Base-by-base conservation (phyloP, 2,329 filamentous ascomycete genomes). In the Furcasterigmium furcatum region DNA sequence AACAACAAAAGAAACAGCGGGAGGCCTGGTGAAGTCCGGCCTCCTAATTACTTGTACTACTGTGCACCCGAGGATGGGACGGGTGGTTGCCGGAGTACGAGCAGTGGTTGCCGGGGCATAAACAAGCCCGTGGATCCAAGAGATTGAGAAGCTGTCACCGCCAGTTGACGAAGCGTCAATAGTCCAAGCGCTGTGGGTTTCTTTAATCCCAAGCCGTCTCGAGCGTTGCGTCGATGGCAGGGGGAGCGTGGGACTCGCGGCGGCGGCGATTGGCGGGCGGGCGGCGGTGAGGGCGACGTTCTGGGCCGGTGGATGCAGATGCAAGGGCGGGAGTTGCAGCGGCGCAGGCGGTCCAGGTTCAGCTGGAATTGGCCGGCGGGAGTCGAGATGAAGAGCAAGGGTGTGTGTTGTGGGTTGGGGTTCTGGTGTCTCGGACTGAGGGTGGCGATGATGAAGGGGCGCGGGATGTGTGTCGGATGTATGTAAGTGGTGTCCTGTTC, bases 281-380 rank as follows among this genome's bases (percentile, higher is more conserved):
- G 27, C 27, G 30, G 40, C 40, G 40, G 40, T 42, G 40, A 42
- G n/a, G 27, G 25, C 39, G 39, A 41, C 13, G 29, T 19, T 19
- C 39, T 41, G 25, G 39, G 39, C 25, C 10, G 24, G 38, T 41
- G 25, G 39, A 24, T 24, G 19, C 25, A 27, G 38, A 36, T 36
- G 38, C 22, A 34, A 32, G 40, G 29, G 27, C 24, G 24, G 24
- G 24, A 7, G 24, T 27, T 27, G 24, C 24, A 27, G 24, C 12
- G 29, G 16, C 34, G 40, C 40, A 21, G 40, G 18, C 27, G 38
- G 40, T 20, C 30, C 29, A 32, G 40, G 40, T 42, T 36, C 34
- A 36, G 40, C 40, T 24, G 13, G 40, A 32, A 22, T 34, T 20
- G 40, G 27, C 13, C 27, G 40, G 34, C 29, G 40, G 21, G 40